Conservation (phyloP, 2,329 filamentous ascomycete species). For the Basipetospora sp. region DNA sequence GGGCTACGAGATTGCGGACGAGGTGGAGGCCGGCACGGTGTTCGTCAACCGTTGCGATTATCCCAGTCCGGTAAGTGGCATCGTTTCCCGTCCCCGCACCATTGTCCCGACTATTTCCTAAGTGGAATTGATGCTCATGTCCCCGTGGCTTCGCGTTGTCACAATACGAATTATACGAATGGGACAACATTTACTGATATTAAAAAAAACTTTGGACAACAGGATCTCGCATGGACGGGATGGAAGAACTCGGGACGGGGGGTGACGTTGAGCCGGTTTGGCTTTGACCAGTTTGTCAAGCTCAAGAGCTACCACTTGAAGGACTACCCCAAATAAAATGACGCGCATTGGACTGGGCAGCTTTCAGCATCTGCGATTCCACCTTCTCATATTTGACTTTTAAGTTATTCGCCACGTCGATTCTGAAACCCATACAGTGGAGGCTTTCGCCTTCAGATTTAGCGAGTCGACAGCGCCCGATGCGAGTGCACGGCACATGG, state of each 20-base stretch:
- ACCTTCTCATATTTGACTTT: no score
- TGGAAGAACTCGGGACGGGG: conserved; percentile 96
- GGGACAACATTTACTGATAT: no score
- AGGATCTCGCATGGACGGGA: conserved; percentile 92
- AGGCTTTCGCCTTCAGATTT: no score
- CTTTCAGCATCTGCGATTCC: no score
- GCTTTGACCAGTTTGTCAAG: conserved; percentile 91
- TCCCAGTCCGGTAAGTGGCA: conserved; percentile 66
- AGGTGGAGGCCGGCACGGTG: conserved; percentile 82
- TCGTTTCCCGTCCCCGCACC: neutral
- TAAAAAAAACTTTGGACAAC: conserved; percentile 20
- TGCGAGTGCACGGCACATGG: no score
- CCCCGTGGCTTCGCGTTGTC: no score
- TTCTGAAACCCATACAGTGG: no score
- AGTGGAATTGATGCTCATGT: no score
- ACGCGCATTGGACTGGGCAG: neutral
- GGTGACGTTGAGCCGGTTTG: conserved; percentile 74
- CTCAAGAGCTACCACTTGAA: conserved; percentile 93
- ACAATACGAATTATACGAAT: no score
- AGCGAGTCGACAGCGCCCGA: no score
- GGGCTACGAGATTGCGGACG: conserved; percentile 62
- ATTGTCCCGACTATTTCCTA: neutral
- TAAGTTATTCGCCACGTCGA: no score
- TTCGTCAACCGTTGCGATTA: conserved; percentile 93
- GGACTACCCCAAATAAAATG: conserved; percentile 50